A percentile compares a stretch with the other conserved stretches of the same genome.
phyloP scores from a whole-genome alignment of 2,329 filamentous ascomycete species.

The Neurospora sp. region DNA sequence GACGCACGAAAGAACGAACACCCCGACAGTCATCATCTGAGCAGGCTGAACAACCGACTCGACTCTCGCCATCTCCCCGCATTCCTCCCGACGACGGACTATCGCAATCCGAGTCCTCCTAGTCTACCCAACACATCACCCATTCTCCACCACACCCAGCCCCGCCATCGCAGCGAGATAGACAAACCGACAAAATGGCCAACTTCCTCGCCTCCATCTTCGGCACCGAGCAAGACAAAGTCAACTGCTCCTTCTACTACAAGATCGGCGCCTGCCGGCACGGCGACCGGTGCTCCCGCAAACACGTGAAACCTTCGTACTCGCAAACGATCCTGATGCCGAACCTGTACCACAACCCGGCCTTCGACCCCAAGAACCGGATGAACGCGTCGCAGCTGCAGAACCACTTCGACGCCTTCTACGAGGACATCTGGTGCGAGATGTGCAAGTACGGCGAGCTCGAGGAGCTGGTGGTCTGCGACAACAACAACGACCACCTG shows the following conservation, averaged over 20 bases:
- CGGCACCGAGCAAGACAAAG: conserved; percentile 98
- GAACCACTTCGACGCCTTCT: conserved; percentile 99
- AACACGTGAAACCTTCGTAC: conserved; percentile 99
- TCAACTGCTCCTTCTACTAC: conserved; percentile 99
- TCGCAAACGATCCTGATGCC: conserved; percentile 95
- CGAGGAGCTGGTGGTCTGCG: conserved; percentile 95
- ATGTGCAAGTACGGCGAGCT: conserved; percentile 98
- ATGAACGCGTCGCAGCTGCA: conserved; percentile 95
- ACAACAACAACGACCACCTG: conserved; percentile 99
- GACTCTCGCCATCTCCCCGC: background rate
- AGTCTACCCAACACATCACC: background rate
- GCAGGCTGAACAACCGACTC: background rate
- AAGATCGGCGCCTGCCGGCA: conserved; percentile 99
- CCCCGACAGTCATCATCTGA: background rate
- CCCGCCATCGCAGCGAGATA: background rate
- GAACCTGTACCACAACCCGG: conserved; percentile 98
- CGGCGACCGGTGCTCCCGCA: conserved; percentile 94
- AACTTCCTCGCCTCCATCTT: conserved; percentile 99
- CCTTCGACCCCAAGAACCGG: conserved; percentile 91
- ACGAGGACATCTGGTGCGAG: conserved; percentile 99
- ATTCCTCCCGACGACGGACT: background rate
- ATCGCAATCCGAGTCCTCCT: background rate
- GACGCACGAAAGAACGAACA: background rate
- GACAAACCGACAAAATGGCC: conserved; percentile 51
- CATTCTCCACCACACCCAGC: background rate